Evolutionary conservation across 2,329 filamentous ascomycete species (phyloP), one percentile per base, ranked within the genome.

Genomic region (Cladorrhinum sp.): DNA sequence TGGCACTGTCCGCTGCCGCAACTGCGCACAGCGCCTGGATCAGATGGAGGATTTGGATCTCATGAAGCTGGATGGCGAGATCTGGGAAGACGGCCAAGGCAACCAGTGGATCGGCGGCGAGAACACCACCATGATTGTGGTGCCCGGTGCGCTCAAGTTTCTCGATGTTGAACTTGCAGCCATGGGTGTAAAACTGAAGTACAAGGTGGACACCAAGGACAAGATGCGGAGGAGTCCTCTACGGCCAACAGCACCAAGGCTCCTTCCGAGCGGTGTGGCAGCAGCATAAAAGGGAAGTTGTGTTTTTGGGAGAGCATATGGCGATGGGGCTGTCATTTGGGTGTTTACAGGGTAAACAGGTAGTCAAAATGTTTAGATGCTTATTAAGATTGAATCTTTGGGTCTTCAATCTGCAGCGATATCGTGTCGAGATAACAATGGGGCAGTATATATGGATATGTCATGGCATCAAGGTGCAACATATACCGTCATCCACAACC

Each of bases 171-270:
- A 99, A 77, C 79, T 99, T 69, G 91, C 93, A 36, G 92, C 92
- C 59, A 99, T 99, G 95, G 95, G 95, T 57, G 88, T 99, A 58
- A 89, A 92, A 77, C 85, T 99, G 77, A 96, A 92, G 81, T 98
- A 96, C 69, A 78, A 78, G 59, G 75, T 86, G 48, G 80, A 82
- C 67, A 78, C 76, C 73, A 88, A 89, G 74, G 89, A 98, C 67
- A 82, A 80, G 68, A 79, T 82, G 59, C 78, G 82, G 55, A 84
- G 81, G 72, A 80, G 82, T 1, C 76, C 76, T 2, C 71, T 84
- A 72, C 66, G 51, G 57, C 58, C 62, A 42, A 58, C 64, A 51
- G 59, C 60, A 21, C 63, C 62, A 26, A 66, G 62, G 28, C 58
- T 63, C 20, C 62, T 65, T 33, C 52, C 53, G 26, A 59, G 51